A percentile compares a stretch with the other conserved stretches of the same genome.
Conservation (phyloP, 2,329 filamentous ascomycete species). For the Cladosporium sp. region DNA sequence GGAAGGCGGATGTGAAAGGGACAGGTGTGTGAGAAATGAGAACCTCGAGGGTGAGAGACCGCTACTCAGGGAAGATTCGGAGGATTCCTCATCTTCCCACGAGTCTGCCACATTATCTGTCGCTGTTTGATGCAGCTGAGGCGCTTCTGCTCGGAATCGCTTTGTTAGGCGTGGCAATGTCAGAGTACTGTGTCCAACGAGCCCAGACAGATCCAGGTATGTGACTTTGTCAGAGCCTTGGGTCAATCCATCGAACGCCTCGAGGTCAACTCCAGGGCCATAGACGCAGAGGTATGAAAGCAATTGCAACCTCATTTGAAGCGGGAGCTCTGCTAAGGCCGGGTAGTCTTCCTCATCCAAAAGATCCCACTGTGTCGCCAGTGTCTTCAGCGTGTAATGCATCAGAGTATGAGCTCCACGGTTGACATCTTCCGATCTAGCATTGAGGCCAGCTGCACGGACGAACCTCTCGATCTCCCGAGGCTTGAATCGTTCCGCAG, state of each 20-base stretch:
- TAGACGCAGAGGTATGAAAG: slow-evolving; percentile 52
- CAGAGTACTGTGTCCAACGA: slow-evolving; percentile 42
- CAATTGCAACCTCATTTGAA: slow-evolving; percentile 46
- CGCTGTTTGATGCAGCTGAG: slow-evolving; percentile 26
- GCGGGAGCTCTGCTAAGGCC: slow-evolving; percentile 47
- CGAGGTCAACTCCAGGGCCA: slow-evolving; percentile 36
- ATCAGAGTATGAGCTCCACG: slow-evolving; percentile 37
- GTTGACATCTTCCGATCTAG: background rate
- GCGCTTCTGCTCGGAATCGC: background rate
- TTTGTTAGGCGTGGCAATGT: slow-evolving; percentile 45
- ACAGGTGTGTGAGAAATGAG: slow-evolving; percentile 50
- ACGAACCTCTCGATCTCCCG: slow-evolving; percentile 23
- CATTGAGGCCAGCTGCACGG: slow-evolving; percentile 14
- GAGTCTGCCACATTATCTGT: slow-evolving; percentile 34
- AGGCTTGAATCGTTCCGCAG: slow-evolving; percentile 21
- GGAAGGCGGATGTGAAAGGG: slow-evolving; percentile 47
- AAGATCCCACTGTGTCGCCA: slow-evolving; percentile 52
- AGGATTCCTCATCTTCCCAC: slow-evolving; percentile 38
- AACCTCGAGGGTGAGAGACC: slow-evolving; percentile 37
- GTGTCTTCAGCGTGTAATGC: slow-evolving; percentile 46
- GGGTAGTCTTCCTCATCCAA: slow-evolving; percentile 52
- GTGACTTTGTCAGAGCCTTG: slow-evolving; percentile 40
- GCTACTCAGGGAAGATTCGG: slow-evolving; percentile 19
- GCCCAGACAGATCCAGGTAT: slow-evolving; percentile 48
- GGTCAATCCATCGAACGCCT: slow-evolving; percentile 48